Evolutionary conservation across 257 asterid species (phyloP), one percentile per base, ranked within the genome.

Genomic region (Solanum verrucosum): DNA sequence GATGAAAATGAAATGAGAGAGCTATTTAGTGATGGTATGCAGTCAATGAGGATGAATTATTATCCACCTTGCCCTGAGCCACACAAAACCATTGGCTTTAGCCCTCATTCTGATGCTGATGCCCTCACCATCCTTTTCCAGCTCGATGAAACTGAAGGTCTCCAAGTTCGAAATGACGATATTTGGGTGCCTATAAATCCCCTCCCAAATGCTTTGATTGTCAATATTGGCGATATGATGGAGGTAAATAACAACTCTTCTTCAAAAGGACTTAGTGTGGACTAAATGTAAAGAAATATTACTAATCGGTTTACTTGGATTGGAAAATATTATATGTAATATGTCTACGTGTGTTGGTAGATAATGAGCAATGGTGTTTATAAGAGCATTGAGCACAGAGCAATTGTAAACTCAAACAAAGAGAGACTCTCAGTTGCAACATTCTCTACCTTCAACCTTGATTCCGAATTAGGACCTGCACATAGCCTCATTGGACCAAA

Each of bases 61-160:
- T 92, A 92, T 91, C 93, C 96, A 3, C 94, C 93, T 9, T 93
- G 96, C 75, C 95, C 95, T 1, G 89, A 92, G 88, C 94, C 96
- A 16, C 89, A 93, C 14, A 49, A 6, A 6, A 88, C 92, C 11
- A 90, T 91, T 29, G 96, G 94, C 37, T 85, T 92, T 25, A 88
- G 84, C 34, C 92, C 96, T 59, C 95, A 93, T 86, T 93, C 94
- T 3, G 96, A 92, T 56, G 93, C 92, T 6, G 96, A 78, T 87
- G 93, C 93, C 60, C 90, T 93, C 16, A 92, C 96, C 33, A 88
- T 93, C 90, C 91, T 92, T 3, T 88, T 90, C 70, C 96, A 93
- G 89, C 90, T 93, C 27, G 91, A 93, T 77, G 93, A 91, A 38
- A 92, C 91, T 1, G 92, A 88, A 18, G 95, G 95, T 65, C 94